Conservation (phyloP, 208 protist species). For the Acanthamoeba divionensis region DNA sequence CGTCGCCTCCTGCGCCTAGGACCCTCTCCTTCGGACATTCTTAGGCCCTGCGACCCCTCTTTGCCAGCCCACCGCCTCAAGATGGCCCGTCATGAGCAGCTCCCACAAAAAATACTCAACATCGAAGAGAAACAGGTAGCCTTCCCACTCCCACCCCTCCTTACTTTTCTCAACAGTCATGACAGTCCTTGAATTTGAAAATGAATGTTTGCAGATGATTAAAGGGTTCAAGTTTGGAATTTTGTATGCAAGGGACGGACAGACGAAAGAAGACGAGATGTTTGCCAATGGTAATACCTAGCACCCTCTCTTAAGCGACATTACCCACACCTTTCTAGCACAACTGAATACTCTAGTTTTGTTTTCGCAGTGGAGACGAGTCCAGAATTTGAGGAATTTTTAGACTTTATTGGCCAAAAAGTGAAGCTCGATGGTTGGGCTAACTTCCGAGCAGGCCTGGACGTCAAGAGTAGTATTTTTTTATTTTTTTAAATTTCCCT, state of each 20-base stretch:
- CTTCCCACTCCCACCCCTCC: neutral
- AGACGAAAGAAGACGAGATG: slow-evolving; percentile 55
- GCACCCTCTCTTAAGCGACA: neutral
- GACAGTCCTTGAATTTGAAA: neutral
- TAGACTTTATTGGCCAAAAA: slow-evolving; percentile 67
- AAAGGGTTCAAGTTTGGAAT: slow-evolving; percentile 55
- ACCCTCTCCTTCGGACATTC: neutral
- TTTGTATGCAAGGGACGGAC: slow-evolving; percentile 13
- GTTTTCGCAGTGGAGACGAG: slow-evolving; percentile 54
- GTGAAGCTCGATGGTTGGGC: slow-evolving; percentile 64
- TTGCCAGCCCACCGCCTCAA: neutral
- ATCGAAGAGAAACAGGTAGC: slow-evolving; percentile 47
- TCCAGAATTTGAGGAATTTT: slow-evolving; percentile 70
- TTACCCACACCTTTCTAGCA: neutral
- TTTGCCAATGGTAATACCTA: slow-evolving; percentile 6
- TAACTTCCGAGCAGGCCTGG: slow-evolving; percentile 64
- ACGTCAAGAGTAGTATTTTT: slow-evolving; percentile 34
- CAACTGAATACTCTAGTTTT: neutral
- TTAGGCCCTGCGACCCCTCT: neutral
- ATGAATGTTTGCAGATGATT: slow-evolving; percentile 6
- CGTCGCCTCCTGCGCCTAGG: neutral
- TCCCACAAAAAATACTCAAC: neutral
- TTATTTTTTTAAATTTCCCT: neutral
- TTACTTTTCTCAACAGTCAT: neutral
- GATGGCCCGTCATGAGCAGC: neutral